These are phyloP conservation scores for Mucor plumbeus DNA, from an alignment of 371 early-diverging fungal species.

Conservation along the genomic window DNA sequence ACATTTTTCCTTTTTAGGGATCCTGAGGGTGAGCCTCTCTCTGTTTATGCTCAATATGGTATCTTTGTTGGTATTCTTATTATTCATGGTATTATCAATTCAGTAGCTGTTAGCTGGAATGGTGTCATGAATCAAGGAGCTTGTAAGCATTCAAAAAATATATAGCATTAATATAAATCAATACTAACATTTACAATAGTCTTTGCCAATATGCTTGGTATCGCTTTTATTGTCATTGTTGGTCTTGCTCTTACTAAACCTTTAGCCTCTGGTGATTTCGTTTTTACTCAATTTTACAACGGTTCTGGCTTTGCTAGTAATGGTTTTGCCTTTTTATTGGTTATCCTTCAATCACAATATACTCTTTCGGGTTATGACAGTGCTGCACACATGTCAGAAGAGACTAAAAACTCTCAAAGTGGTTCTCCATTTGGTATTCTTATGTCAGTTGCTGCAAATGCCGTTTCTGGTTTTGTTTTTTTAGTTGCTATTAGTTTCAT, in stretches of 20 bases:
- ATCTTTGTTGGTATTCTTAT: constrained; percentile 54
- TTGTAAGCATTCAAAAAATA: constrained; percentile 31
- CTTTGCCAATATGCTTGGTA: constrained; percentile 56
- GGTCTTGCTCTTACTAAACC: constrained; percentile 54
- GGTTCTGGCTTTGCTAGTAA: constrained; percentile 56
- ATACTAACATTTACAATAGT: constrained; percentile 24
- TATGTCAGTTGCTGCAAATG: constrained; percentile 62
- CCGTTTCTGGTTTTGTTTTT: constrained; percentile 60
- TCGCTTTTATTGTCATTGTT: constrained; percentile 55
- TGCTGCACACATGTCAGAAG: constrained; percentile 79
- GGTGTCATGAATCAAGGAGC: constrained; percentile 58
- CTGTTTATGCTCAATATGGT: constrained; percentile 55
- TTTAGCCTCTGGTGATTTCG: constrained; percentile 41
- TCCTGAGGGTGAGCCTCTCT: constrained; percentile 38
- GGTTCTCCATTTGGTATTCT: constrained; percentile 69
- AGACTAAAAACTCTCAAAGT: constrained; percentile 66
- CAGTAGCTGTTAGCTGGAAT: constrained; percentile 57
- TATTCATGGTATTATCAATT: constrained; percentile 57
- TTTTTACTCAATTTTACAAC: constrained; percentile 57
- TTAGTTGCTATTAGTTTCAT: constrained; percentile 62
- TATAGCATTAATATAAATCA: neutral
- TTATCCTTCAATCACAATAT: constrained; percentile 66
- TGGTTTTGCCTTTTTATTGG: constrained; percentile 61
- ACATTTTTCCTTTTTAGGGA: constrained; percentile 21
- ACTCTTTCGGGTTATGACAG: constrained; percentile 75